Conservation (phyloP, 1,284 basidiomycete genomes). For the Apiotrichum mycotoxinovorans region DNA sequence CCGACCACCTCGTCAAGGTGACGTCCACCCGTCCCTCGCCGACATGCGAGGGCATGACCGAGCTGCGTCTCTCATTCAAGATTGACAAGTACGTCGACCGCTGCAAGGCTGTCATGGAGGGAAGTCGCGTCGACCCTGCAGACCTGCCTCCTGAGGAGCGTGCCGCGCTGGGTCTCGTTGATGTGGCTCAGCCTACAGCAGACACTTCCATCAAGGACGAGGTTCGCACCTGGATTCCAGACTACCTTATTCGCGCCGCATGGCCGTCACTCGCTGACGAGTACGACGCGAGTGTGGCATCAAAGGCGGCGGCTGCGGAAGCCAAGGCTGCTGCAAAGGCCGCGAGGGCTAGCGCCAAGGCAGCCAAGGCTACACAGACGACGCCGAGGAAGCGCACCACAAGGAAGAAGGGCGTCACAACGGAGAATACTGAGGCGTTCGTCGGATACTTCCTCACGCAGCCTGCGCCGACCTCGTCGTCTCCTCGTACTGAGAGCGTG, state of each 20-base stretch:
- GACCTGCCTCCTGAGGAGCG: conserved; percentile 19
- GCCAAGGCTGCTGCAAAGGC: neutral
- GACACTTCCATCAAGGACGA: conserved; percentile 18
- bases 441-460: neutral
- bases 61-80: conserved; percentile 40
- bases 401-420: neutral
- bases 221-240: conserved; percentile 32
- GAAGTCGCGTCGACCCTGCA: conserved; percentile 31
- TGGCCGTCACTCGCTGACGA: conserved; percentile 31
- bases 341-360: no score
- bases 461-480: neutral
- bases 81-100: conserved; percentile 24
- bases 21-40: conserved; percentile 32
- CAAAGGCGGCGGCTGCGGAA: conserved; percentile 11
- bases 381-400: neutral
- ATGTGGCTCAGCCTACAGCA: neutral
- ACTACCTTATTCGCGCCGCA: conserved; percentile 33
- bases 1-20: conserved; percentile 34
- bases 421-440: conserved; percentile 1
- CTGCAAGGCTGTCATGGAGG: conserved; percentile 38
- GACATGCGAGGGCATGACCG: conserved; percentile 27
- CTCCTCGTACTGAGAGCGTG: neutral
- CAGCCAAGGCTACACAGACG: neutral
- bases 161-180: conserved; percentile 29
- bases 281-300: conserved; percentile 27